Evolutionary conservation across 1,284 basidiomycete genomes (phyloP).

Genomic region (Leccinum cinnamomeum): DNA sequence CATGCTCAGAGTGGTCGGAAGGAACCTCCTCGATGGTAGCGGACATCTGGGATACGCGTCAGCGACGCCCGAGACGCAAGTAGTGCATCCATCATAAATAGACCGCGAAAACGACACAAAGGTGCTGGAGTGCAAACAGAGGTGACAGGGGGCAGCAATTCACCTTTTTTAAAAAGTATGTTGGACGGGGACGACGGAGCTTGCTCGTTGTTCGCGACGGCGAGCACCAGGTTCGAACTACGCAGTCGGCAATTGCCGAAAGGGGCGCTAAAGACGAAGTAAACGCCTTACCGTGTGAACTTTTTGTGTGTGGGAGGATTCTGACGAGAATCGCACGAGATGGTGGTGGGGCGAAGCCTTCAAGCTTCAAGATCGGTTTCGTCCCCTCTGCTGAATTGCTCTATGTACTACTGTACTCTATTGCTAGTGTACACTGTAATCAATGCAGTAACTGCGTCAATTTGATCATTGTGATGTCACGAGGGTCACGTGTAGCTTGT

Average conservation of each 20-base stretch:
- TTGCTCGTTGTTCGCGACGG: slow-evolving; percentile 40
- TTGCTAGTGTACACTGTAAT: neutral
- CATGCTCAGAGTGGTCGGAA: slow-evolving; percentile 74
- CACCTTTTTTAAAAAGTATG: slow-evolving; percentile 25
- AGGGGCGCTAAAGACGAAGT: slow-evolving; percentile 1
- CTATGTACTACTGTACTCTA: no score
- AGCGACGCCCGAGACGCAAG: slow-evolving; percentile 18
- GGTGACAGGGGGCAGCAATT: neutral
- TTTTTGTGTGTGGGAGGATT: no score
- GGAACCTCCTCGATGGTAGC: slow-evolving; percentile 77
- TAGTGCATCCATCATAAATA: slow-evolving; percentile 25
- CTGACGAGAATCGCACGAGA: no score
- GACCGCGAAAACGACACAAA: neutral
- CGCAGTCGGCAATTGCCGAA: slow-evolving; percentile 30
- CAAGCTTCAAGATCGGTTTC: no score
- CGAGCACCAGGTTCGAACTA: slow-evolving; percentile 24
- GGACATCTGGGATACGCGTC: slow-evolving; percentile 55
- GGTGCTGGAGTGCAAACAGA: neutral
- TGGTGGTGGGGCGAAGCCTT: no score
- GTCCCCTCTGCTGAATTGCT: no score
- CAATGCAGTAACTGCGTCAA: no score
- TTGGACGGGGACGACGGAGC: slow-evolving; percentile 13
- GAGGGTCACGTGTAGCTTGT: no score
- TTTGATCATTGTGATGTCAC: no score
- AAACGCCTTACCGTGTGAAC: neutral